phyloP scores from a whole-genome alignment of 2,329 filamentous ascomycete species.

The Curvularia spicifera region DNA sequence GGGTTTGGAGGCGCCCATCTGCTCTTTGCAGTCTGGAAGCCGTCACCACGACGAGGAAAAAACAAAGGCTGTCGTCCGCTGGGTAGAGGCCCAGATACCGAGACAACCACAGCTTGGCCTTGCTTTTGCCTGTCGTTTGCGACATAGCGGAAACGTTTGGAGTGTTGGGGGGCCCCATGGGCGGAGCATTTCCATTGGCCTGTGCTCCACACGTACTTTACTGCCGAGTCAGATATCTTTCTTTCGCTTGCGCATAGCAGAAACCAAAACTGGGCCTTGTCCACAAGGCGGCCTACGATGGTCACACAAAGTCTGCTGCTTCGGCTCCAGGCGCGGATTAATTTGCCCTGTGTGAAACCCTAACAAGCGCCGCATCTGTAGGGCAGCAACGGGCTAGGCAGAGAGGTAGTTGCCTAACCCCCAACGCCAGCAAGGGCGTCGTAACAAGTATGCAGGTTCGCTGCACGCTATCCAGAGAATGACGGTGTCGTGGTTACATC shows the following conservation, averaged over 20 bases:
- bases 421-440: constrained; percentile 5
- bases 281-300: not conserved
- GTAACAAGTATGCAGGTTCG: constrained; percentile 3
- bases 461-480: constrained; percentile 3
- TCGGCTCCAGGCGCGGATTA: constrained; percentile 1
- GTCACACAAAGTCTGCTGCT: constrained; percentile 1
- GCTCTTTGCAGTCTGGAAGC: constrained; percentile 13
- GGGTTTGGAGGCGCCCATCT: constrained; percentile 11
- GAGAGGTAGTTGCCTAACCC: not conserved
- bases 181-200: constrained; percentile 16
- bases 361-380: not conserved
- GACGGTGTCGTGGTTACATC: constrained; percentile 1
- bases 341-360: not conserved
- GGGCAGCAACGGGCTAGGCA: constrained; percentile 1
- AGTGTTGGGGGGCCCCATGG: constrained; percentile 3
- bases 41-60: constrained; percentile 28
- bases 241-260: constrained; percentile 2
- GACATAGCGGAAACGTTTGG: constrained; percentile 3
- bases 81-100: constrained; percentile 16
- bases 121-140: constrained; percentile 19
- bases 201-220: constrained; percentile 1
- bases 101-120: constrained; percentile 9
- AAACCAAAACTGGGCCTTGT: constrained; percentile 3
- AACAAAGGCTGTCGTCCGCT: constrained; percentile 26
- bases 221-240: constrained; percentile 10